These are phyloP conservation scores for Raphanus raphanistrum DNA, from an alignment of 345 rosid genomes.

Conservation along the genomic window DNA sequence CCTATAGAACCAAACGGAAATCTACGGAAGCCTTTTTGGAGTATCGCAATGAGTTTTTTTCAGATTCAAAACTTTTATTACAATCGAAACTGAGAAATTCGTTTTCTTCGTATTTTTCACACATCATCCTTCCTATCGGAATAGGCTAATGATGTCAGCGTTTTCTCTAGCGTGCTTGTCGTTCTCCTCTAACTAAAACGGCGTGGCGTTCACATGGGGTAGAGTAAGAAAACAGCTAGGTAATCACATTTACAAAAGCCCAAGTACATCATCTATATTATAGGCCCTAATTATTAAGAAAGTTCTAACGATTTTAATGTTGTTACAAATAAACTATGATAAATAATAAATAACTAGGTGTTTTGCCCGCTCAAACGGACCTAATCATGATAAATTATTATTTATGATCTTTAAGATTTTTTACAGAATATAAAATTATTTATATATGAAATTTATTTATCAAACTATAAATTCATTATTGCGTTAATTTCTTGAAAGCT, in stretches of 20 bases:
- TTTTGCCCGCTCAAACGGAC: no score
- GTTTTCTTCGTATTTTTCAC: background rate
- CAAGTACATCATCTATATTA: background rate
- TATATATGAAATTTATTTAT: no score
- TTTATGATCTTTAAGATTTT: no score
- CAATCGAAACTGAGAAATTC: constrained; percentile 12
- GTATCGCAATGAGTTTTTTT: background rate
- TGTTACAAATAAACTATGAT: no score
- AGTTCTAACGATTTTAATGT: no score
- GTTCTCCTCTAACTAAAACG: background rate
- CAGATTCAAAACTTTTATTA: background rate
- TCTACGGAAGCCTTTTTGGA: background rate
- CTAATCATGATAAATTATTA: no score
- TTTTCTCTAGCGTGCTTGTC: background rate
- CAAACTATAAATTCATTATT: no score
- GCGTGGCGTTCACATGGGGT: background rate
- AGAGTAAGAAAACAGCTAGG: background rate
- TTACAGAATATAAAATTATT: no score
- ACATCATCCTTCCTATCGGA: constrained; percentile 6
- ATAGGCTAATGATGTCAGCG: constrained; percentile 1
- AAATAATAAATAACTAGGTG: no score
- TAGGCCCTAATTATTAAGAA: no score
- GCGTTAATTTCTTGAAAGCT: no score
- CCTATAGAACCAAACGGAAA: background rate
- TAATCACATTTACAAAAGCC: background rate